Evolutionary conservation across 2,329 filamentous ascomycete genomes (phyloP).

Genomic region (Cladosporium colombiae): DNA sequence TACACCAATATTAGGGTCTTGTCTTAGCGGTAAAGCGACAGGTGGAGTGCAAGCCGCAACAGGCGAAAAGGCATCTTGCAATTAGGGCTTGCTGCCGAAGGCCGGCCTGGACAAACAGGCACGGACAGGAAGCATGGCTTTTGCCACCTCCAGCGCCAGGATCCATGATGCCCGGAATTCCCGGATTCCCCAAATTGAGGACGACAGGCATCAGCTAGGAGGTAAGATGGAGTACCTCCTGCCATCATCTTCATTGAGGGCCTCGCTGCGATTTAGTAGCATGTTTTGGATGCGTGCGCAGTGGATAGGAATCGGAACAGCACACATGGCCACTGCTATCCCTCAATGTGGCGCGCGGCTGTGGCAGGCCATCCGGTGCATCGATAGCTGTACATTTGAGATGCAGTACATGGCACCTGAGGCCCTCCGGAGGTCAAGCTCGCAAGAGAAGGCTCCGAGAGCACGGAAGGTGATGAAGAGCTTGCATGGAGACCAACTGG

Average conservation of each 20-base stretch:
- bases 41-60: not conserved
- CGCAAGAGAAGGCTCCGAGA: not conserved
- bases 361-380: not conserved
- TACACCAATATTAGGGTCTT: not conserved
- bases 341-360: too few species aligned
- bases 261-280: not conserved
- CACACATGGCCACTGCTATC: not conserved
- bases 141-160: not conserved
- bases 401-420: not conserved
- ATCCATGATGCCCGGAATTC: not conserved
- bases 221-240: not conserved
- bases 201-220: not conserved
- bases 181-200: not conserved
- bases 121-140: not conserved
- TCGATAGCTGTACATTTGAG: not conserved
- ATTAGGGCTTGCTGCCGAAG: conserved; percentile 8
- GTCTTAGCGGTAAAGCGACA: not conserved
- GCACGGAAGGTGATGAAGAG: not conserved
- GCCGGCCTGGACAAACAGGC: not conserved
- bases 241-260: not conserved
- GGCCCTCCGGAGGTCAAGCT: not conserved
- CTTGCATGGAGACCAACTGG: not conserved
- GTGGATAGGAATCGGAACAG: not conserved
- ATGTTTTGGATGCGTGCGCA: not conserved
- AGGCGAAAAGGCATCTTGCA: not conserved